These are phyloP conservation scores for Daldinia eschscholtzii DNA, from an alignment of 2,329 filamentous ascomycete genomes.

Conservation along the genomic window DNA sequence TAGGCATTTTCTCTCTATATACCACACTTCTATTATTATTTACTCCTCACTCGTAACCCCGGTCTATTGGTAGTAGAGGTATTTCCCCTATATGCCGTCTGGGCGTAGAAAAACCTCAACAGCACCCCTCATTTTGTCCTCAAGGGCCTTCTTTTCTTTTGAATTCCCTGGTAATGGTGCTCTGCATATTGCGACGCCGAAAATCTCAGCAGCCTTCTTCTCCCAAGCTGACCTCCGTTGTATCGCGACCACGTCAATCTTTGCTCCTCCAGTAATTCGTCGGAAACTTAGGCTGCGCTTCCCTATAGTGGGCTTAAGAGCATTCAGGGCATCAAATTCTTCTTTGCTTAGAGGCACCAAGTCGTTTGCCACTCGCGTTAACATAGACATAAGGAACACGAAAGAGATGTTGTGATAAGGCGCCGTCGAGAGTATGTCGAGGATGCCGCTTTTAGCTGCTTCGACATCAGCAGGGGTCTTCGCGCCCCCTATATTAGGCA, in stretches of 20 bases:
- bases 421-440: conserved; percentile 78
- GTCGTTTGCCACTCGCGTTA: conserved; percentile 67
- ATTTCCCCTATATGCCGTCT: conserved; percentile 29
- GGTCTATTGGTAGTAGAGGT: not conserved
- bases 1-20: conserved; percentile 26
- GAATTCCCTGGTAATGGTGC: conserved; percentile 53
- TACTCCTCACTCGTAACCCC: not conserved
- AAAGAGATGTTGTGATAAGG: conserved; percentile 90
- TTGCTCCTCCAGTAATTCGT: conserved; percentile 46
- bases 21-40: not conserved
- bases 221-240: conserved; percentile 71
- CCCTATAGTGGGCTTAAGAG: conserved; percentile 49
- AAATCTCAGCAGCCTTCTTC: conserved; percentile 72
- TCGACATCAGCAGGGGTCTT: conserved; percentile 50
- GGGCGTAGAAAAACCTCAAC: conserved; percentile 76
- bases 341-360: conserved; percentile 58
- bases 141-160: conserved; percentile 69
- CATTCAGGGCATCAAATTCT: conserved; percentile 54
- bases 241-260: conserved; percentile 59
- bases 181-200: conserved; percentile 74
- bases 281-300: conserved; percentile 63
- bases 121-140: conserved; percentile 74
- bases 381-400: conserved; percentile 84
- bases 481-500: conserved; percentile 56
- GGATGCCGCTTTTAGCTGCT: conserved; percentile 66